Evolutionary conservation across 2,329 filamentous ascomycete species (phyloP), one percentile per base, ranked within the genome.

Genomic region (Paraphoma sp.): DNA sequence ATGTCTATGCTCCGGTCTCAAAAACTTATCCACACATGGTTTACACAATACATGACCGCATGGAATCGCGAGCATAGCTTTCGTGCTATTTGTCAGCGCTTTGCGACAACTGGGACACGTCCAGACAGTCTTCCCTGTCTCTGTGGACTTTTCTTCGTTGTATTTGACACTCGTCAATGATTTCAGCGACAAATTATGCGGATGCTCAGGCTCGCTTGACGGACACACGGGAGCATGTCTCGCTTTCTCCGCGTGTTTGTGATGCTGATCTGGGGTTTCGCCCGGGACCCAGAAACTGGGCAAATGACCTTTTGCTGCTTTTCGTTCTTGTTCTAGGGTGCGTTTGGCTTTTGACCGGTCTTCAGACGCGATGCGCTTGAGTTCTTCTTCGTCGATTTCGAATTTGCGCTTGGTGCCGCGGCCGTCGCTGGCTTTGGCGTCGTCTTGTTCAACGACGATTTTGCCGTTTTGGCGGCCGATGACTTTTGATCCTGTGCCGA

Each of bases 251-350:
- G 62, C 56, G 45, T 68, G 79, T 45, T 85, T 85, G 38, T 83
- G 84, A 53, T 78, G 72, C 14, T 70, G 55, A 0, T 83, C 82
- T 0, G 92, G 92, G 0, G 91, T 96, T 54, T 94, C 85, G 0
- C 90, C 91, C 0, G 93, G 94, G 1, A 94, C 89, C 95, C 94
- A 98, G 79, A 98, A 98, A 0, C 92, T 96, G 0, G 92, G 91
- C 0, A 97, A 79, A 14, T 84, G 84, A 1, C 86, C 84, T 76
- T 89, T 91, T 8, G 84, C 81, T 71, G 87, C 77, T 51, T 73
- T 74, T 71, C 89, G 91, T 74, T 96, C 91, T 42, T 86, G 85
- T 50, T 91, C 87, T 54, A 95, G 84, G 17, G 87, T 86, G 58
- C 84, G 87, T 67, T 89, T 87, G 18, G 89, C 86, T 71, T 89